Evolutionary conservation across 2,329 filamentous ascomycete species (phyloP).

Genomic region (Epichloe sylvatica): DNA sequence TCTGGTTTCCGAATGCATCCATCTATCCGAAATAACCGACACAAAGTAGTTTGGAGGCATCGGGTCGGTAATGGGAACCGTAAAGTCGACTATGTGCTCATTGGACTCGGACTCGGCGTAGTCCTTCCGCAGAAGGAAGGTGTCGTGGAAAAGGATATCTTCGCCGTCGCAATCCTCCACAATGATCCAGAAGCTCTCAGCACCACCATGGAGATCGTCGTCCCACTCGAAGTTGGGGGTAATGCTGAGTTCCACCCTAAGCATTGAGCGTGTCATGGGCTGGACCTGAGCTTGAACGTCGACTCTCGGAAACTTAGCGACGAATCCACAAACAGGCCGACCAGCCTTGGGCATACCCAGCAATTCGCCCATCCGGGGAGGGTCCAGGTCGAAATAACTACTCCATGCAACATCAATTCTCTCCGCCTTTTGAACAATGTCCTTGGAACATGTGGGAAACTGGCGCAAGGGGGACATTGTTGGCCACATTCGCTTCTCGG

Average conservation of each 20-base stretch:
- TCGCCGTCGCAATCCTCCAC: slow-evolving; percentile 97
- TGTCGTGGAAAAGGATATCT: slow-evolving; percentile 87
- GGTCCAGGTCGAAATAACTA: slow-evolving; percentile 91
- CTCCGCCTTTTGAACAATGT: slow-evolving; percentile 85
- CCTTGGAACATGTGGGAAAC: slow-evolving; percentile 67
- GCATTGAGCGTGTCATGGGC: slow-evolving; percentile 85
- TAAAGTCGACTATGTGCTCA: slow-evolving; percentile 91
- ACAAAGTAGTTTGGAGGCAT: slow-evolving; percentile 99
- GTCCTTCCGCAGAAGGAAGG: slow-evolving; percentile 80
- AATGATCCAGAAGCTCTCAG: slow-evolving; percentile 92
- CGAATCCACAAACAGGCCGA: slow-evolving; percentile 67
- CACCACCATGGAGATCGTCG: slow-evolving; percentile 68
- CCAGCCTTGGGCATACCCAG: slow-evolving; percentile 83
- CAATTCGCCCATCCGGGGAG: slow-evolving; percentile 89
- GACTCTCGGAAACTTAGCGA: slow-evolving; percentile 84
- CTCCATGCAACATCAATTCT: slow-evolving; percentile 87
- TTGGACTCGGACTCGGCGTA: slow-evolving; percentile 77
- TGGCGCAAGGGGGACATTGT: slow-evolving; percentile 94
- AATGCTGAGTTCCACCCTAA: slow-evolving; percentile 79
- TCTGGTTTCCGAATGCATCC: slow-evolving; percentile 96
- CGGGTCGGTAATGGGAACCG: slow-evolving; percentile 88
- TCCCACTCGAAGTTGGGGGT: slow-evolving; percentile 96
- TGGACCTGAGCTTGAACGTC: slow-evolving; percentile 90
- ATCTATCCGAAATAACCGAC: slow-evolving; percentile 82
- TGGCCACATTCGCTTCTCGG: slow-evolving; percentile 98